Evolutionary conservation across 2,329 filamentous ascomycete species (phyloP), one percentile per base, ranked within the genome.

Genomic region (Didymella exigua): DNA sequence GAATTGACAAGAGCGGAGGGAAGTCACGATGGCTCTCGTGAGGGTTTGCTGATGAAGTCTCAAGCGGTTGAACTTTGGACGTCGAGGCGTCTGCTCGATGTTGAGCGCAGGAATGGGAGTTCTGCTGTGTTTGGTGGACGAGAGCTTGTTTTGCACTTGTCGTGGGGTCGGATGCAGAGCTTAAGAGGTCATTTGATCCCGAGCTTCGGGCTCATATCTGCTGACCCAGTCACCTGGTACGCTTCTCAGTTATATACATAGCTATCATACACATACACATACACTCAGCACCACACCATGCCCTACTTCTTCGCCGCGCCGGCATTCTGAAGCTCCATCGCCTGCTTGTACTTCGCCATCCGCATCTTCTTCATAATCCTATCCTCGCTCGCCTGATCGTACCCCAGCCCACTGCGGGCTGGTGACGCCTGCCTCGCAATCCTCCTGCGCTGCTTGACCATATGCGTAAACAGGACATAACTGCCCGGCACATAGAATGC

Each of bases 381-480:
- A 42, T 40, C 53, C 36, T 40, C 46, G 11, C 43, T 52, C 10
- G 41, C 52, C 52, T 50, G 34, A n/a, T 55, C 52, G 16, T 55
- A 55, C 2, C 52, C 52, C 16, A n/a, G 33, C 9, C 8, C 36
- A 41, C 23, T 13, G 36, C 36, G 46, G 46, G 52, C 52, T 55
- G 47, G 52, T 55, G 53, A 52, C 49, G 49, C 49, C 42, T 48
- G 43, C 47, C 46, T 58, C 79, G 91, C 80, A 49, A 93, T 85
- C 83, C 91, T 96, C 63, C 85, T 83, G 65, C 93, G 83, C 82
- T 99, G 95, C 58, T 83, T 82, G 82, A 98, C 90, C 95, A 99
- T 98, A 77, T 99, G 90, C 19, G 90, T 91, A 73, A 95, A 98
- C 54, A 98, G 78, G 51, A 96, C 84, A 69, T 95, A 96, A 4